phyloP scores from a whole-genome alignment of 1,139 yeast genomes.

The Wickerhamomyces sp. region DNA sequence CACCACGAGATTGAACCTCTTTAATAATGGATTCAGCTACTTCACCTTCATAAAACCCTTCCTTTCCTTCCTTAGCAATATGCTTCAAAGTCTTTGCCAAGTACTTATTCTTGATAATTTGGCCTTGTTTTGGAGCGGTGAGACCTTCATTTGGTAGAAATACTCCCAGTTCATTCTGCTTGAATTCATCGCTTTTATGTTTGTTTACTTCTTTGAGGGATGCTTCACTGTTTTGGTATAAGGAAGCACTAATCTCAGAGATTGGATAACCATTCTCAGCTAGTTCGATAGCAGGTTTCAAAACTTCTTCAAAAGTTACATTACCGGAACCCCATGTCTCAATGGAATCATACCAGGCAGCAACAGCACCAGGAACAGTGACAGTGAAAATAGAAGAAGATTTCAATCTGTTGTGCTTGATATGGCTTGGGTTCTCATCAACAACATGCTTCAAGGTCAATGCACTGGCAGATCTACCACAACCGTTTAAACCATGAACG shows the following conservation, averaged over 20 bases:
- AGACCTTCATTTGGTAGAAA: constrained; percentile 38
- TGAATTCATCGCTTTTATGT: constrained; percentile 26
- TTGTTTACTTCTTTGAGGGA: constrained; percentile 38
- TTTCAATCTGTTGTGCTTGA: constrained; percentile 31
- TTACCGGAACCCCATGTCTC: constrained; percentile 72
- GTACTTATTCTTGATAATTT: constrained; percentile 47
- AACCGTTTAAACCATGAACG: constrained; percentile 70
- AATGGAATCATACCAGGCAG: constrained; percentile 71
- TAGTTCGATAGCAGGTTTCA: constrained; percentile 66
- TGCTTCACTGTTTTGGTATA: constrained; percentile 44
- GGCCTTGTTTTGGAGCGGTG: constrained; percentile 56
- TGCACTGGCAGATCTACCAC: constrained; percentile 63
- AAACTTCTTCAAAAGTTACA: constrained; percentile 51
- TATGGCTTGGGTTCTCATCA: constrained; percentile 31
- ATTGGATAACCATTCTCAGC: constrained; percentile 69
- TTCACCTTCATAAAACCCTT: constrained; percentile 65
- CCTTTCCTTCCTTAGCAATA: constrained; percentile 54
- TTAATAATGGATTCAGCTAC: constrained; percentile 63
- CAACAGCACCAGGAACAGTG: constrained; percentile 75
- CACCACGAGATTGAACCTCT: constrained; percentile 48
- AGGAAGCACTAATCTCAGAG: constrained; percentile 49
- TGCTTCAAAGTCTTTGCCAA: constrained; percentile 51
- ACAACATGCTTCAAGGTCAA: constrained; percentile 47
- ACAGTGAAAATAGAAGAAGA: constrained; percentile 52
- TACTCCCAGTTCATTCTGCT: constrained; percentile 25